These are phyloP conservation scores for Adansonia grandidieri DNA, from an alignment of 441 rosid genomes.

Conservation along the genomic window DNA sequence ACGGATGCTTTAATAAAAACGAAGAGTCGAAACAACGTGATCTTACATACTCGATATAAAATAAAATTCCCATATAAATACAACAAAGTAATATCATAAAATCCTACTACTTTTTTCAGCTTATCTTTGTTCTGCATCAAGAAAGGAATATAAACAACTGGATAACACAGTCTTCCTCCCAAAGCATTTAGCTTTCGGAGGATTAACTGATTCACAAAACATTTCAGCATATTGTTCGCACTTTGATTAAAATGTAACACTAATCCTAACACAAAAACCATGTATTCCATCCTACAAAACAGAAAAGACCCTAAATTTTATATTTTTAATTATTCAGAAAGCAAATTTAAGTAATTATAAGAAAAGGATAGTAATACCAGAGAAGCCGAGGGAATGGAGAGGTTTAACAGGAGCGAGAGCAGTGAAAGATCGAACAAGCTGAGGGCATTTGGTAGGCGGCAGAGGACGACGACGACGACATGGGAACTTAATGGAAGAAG, in stretches of 20 bases:
- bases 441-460: slow-evolving; percentile 29
- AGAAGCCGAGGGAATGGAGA: slow-evolving; percentile 54
- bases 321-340: not conserved
- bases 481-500: slow-evolving; percentile 34
- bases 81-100: not conserved
- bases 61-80: not conserved
- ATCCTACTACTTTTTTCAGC: not conserved
- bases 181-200: not conserved
- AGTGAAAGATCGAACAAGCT: slow-evolving; percentile 50
- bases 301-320: no score
- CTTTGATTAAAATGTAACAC: not conserved
- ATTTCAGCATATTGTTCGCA: not conserved
- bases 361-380: slow-evolving; percentile 43
- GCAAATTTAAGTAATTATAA: not conserved
- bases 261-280: not conserved
- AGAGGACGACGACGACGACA: slow-evolving; percentile 31
- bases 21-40: no score
- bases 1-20: no score
- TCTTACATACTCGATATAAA: no score
- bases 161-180: not conserved
- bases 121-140: not conserved
- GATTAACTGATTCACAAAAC: not conserved
- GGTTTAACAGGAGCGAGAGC: slow-evolving; percentile 65
- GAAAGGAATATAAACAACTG: not conserved
- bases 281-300: not conserved